Conservation (phyloP, 176 grass and related monocot species). For the Bromus sterilis region DNA sequence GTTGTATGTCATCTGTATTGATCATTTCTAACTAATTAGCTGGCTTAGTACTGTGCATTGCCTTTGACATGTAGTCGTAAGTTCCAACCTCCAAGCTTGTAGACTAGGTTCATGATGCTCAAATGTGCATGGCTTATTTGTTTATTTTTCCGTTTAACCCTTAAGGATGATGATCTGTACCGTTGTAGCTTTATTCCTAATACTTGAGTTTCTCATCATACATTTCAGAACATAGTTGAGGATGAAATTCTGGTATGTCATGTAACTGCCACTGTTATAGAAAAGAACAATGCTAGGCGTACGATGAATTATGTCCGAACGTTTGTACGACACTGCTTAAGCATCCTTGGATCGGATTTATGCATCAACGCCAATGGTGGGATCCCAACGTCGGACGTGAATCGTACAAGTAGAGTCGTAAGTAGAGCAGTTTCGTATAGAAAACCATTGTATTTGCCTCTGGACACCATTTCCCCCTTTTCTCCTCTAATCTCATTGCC, state of each 20-base stretch:
- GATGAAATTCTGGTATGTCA: not conserved
- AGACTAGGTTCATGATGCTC: conserved; percentile 37
- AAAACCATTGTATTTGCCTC: too few species aligned
- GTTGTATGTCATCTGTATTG: conserved; percentile 15
- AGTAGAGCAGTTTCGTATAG: too few species aligned
- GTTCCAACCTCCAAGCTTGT: not conserved
- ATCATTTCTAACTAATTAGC: conserved; percentile 29
- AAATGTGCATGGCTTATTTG: conserved; percentile 20
- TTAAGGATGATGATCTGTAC: conserved; percentile 12
- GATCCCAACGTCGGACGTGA: too few species aligned
- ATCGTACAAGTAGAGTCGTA: too few species aligned
- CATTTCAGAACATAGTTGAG: not conserved
- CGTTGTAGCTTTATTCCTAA: conserved; percentile 21
- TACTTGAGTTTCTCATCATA: not conserved
- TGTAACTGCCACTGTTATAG: not conserved
- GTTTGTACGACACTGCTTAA: too few species aligned
- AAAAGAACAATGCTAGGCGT: too few species aligned
- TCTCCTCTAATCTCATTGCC: too few species aligned
- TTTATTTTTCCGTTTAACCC: conserved; percentile 10
- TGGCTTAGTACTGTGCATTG: conserved; percentile 35
- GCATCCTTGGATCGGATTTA: too few species aligned
- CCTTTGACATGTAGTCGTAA: conserved; percentile 28
- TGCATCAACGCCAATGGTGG: too few species aligned
- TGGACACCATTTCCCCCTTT: too few species aligned
- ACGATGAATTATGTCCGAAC: too few species aligned